Conservation (phyloP, 495 filamentous ascomycete genomes). For the Aspergillus baeticus region DNA sequence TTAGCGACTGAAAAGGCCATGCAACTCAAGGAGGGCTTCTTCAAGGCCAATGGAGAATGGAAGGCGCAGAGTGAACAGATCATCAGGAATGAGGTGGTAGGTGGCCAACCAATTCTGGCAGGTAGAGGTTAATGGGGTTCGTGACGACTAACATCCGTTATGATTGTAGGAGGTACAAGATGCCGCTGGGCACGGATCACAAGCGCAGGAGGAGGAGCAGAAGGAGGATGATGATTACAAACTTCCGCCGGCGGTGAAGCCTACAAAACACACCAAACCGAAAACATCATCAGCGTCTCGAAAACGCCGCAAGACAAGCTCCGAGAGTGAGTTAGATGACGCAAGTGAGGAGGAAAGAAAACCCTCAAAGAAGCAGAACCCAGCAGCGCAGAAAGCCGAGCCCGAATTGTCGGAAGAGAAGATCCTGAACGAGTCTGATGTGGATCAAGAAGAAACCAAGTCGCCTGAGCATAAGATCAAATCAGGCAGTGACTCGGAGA, state of each 20-base stretch:
- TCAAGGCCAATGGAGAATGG: conserved; percentile 66
- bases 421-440: conserved; percentile 22
- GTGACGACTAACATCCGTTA: conserved; percentile 4
- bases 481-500: conserved; percentile 60
- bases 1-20: conserved; percentile 63
- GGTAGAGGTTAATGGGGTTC: background rate
- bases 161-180: conserved; percentile 31
- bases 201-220: conserved; percentile 13
- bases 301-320: conserved; percentile 39
- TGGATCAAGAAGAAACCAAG: conserved; percentile 23
- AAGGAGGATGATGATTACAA: background rate
- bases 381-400: conserved; percentile 19
- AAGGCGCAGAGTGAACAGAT: conserved; percentile 75
- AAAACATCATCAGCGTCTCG: conserved; percentile 22
- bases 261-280: conserved; percentile 30
- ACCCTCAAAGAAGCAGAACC: conserved; percentile 26
- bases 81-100: conserved; percentile 70
- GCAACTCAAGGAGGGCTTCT: conserved; percentile 64
- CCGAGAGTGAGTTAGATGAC: conserved; percentile 20
- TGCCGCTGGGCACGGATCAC: conserved; percentile 15
- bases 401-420: conserved; percentile 27
- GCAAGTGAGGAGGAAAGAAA: conserved; percentile 28
- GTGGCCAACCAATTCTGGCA: conserved; percentile 13
- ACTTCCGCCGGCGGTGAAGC: conserved; percentile 23
- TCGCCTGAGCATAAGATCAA: conserved; percentile 26